Base-by-base conservation (phyloP, 768 basidiomycete species). In the Erythrobasidium yunnanense region DNA sequence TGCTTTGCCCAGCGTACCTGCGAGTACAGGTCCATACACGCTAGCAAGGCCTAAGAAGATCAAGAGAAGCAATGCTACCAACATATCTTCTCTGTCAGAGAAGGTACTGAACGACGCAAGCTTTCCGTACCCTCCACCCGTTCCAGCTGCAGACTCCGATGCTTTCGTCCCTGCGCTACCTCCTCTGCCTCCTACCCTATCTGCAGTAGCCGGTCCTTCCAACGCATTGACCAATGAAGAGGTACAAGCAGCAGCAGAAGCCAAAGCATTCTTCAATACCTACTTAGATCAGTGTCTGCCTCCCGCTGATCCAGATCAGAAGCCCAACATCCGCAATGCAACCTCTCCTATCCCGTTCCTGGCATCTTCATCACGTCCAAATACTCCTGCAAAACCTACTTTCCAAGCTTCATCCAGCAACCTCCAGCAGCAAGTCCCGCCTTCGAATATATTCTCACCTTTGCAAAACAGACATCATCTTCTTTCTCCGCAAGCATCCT, bases 251-350 rank as follows among this genome's bases (percentile, higher is more conserved):
- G 4, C 11, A 30, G 4, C 60, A 22, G 47, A 51, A 5, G 34
- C 54, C 3, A 55, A 55, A 55, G 54, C 54, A 4, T 55, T 55
- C 54, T 35, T 55, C 18, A 32, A 38, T 25, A 32, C 23, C 13
- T 38, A 27, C 5, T 5, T 55, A 32, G 22, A 45, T 20, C 42
- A 20, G 15, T 45, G 15, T 15, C 34, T 25, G n/a, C 27, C 30
- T 55, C 20, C 29, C 56, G 13, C n/a, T 17, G 29, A 17, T n/a
- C n/a, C n/a, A 30, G 32, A 23, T 1, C 25, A 50, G 4, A 11
- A 29, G 23, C 13, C 13, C 27, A 22, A 17, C 7, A 5, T 7
- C 17, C 4, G 33, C 13, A 18, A 54, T 22, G 18, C 17, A 8
- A 30, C 11, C 27, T 53, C 63, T 20, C 33, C 51, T 2, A 65